Conservation (phyloP, 495 filamentous ascomycete species). For the Penicillium nucicola region DNA sequence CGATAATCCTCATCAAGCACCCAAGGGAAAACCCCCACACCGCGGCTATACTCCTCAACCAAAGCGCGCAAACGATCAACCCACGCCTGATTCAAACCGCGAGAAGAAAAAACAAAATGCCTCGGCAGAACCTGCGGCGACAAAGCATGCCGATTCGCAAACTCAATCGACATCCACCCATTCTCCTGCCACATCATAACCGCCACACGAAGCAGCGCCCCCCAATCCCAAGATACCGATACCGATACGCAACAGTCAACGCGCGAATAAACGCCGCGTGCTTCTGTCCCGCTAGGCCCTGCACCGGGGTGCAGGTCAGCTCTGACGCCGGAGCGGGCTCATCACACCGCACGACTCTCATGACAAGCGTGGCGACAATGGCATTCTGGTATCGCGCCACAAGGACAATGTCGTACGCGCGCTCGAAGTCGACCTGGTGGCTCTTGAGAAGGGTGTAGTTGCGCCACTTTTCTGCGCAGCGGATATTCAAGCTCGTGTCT, state of each 20-base stretch:
- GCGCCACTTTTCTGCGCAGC: not conserved
- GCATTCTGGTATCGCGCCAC: conserved; percentile 54
- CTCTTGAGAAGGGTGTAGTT: not conserved
- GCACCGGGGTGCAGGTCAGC: too few species aligned
- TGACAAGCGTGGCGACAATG: conserved; percentile 54
- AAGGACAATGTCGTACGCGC: conserved; percentile 21
- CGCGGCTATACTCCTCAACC: too few species aligned
- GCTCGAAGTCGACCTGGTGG: too few species aligned
- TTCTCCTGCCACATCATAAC: conserved; percentile 54
- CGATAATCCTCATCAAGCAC: too few species aligned
- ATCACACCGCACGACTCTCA: conserved; percentile 38
- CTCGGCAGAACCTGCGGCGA: conserved; percentile 26
- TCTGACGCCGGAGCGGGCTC: not conserved
- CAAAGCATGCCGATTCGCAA: conserved; percentile 68
- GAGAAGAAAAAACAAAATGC: not conserved
- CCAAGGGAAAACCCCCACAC: too few species aligned
- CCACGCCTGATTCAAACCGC: too few species aligned
- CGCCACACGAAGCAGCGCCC: conserved; percentile 63
- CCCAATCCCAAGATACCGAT: conserved; percentile 68
- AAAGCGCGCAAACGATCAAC: too few species aligned
- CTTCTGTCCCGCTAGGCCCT: too few species aligned
- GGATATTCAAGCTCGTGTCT: conserved; percentile 4
- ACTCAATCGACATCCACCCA: conserved; percentile 54
- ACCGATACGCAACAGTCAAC: conserved; percentile 69
- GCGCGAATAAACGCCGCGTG: conserved; percentile 54